Base-by-base conservation (phyloP, 2,329 filamentous ascomycete species). In the Fusarium mangiferae region DNA sequence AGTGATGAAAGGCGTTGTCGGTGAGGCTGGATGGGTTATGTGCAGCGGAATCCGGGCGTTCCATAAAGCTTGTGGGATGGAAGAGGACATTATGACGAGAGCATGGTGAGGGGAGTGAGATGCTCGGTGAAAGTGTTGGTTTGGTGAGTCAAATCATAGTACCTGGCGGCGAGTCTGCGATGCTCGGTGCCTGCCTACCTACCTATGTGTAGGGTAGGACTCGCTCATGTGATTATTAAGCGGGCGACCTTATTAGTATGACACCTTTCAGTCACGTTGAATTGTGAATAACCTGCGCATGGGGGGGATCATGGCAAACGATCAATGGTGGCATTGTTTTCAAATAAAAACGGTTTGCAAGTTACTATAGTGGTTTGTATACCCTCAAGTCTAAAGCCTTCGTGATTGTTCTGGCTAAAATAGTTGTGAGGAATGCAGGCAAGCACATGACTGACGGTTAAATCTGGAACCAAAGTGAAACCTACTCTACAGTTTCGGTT, bases 11-110 rank as follows among this genome's bases (percentile, higher is more conserved):
- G 87, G 87, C 54, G 82, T 81, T 69, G 83, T 82, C 46, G 85
- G 84, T 30, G 83, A 81, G 5, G 83, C 82, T 20, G 84, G 80
- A 80, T 90, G 87, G 5, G 85, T 88, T 76, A 91, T 87, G 80
- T 85, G 81, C 54, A 91, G 80, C 14, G 89, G 88, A 66, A 90
- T 83, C 64, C 85, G 85, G 65, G 88, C 82, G 72, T 81, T 81
- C 89, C 89, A 91, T 70, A 90, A 87, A 41, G 84, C 80, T 75
- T 87, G 85, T 17, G 87, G 79, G 54, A 85, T 82, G 28, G 75
- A 54, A 18, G 72, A 66, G 45, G 77, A 76, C 78, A 79, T 81
- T 64, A 76, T 78, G 62, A 41, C 39, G 45, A 51, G 49, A 6
- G 56, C 75, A 80, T 79, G 58, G 24, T 69, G 69, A 41, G 30